Evolutionary conservation across 192 early-diverging fungal genomes (phyloP).

Genomic region (Pilaira anomala): DNA sequence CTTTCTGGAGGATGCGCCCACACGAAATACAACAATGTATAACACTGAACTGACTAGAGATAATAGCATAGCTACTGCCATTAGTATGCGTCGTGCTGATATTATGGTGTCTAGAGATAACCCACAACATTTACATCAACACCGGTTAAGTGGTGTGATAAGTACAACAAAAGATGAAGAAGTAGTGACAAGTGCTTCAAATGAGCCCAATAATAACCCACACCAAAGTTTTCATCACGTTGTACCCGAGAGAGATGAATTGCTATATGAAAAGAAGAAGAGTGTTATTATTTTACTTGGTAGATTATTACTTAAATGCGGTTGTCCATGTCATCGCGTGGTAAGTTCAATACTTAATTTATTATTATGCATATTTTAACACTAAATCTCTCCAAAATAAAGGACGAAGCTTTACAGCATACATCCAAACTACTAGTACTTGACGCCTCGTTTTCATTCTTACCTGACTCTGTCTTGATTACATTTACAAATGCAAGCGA

Average conservation of each 20-base stretch:
- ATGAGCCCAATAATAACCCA: too few species aligned
- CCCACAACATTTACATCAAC: conserved; percentile 7
- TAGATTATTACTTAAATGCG: conserved; percentile 44
- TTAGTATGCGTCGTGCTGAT: conserved; percentile 9
- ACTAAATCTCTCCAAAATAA: too few species aligned
- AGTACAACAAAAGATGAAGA: too few species aligned
- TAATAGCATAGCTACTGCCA: conserved; percentile 12
- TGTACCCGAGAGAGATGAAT: background rate
- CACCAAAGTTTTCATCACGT: too few species aligned
- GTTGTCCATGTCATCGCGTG: conserved; percentile 46
- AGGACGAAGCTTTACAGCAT: conserved; percentile 47
- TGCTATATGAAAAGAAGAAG: conserved; percentile 31
- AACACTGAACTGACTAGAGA: conserved; percentile 4
- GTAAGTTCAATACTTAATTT: conserved; percentile 31
- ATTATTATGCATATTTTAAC: too few species aligned
- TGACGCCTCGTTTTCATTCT: conserved; percentile 60
- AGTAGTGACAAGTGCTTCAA: too few species aligned
- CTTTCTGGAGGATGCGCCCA: background rate
- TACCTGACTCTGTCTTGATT: conserved; percentile 70
- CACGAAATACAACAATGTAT: background rate
- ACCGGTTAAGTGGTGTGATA: too few species aligned
- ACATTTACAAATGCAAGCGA: conserved; percentile 65
- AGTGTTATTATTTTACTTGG: conserved; percentile 43
- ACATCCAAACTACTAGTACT: conserved; percentile 50
- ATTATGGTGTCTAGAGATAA: conserved; percentile 13